These are phyloP conservation scores for Podospora bellae-mahoneyi DNA, from an alignment of 495 filamentous ascomycete genomes.

Conservation along the genomic window DNA sequence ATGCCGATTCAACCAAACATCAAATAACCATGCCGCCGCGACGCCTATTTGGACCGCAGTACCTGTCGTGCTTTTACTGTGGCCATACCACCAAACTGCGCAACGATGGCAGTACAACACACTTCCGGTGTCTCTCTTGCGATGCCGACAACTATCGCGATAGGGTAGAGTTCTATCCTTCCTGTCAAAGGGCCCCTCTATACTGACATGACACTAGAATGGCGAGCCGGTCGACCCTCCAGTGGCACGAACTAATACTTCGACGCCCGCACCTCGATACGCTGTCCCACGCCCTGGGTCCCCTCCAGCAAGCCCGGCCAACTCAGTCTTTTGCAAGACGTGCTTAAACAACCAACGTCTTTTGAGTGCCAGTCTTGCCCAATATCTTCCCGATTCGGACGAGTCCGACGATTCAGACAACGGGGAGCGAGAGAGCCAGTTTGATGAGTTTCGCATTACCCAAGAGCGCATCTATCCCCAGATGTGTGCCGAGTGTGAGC, in stretches of 20 bases:
- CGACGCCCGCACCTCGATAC: constrained; percentile 34
- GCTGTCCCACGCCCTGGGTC: constrained; percentile 37
- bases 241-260: constrained; percentile 42
- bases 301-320: constrained; percentile 32
- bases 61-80: constrained; percentile 74
- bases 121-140: constrained; percentile 69
- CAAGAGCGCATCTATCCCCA: constrained; percentile 79
- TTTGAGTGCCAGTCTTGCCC: constrained; percentile 60
- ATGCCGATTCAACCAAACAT: constrained; percentile 14
- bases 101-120: constrained; percentile 48
- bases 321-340: constrained; percentile 63
- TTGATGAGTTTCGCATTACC: constrained; percentile 57
- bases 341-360: constrained; percentile 83
- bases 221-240: constrained; percentile 87
- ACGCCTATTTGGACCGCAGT: constrained; percentile 27
- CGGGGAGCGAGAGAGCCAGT: constrained; percentile 49
- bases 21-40: constrained; percentile 27
- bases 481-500: constrained; percentile 73
- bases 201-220: constrained; percentile 46
- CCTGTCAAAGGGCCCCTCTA: not conserved
- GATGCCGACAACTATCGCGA: constrained; percentile 83
- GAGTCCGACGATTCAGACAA: constrained; percentile 47
- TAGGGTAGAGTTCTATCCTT: constrained; percentile 39
- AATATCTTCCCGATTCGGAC: constrained; percentile 67
- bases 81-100: constrained; percentile 56